Percentiles rank a stretch among this genome's conserved stretches.
phyloP scores from a whole-genome alignment of 129 eudicot species.

The Centella asiatica region DNA sequence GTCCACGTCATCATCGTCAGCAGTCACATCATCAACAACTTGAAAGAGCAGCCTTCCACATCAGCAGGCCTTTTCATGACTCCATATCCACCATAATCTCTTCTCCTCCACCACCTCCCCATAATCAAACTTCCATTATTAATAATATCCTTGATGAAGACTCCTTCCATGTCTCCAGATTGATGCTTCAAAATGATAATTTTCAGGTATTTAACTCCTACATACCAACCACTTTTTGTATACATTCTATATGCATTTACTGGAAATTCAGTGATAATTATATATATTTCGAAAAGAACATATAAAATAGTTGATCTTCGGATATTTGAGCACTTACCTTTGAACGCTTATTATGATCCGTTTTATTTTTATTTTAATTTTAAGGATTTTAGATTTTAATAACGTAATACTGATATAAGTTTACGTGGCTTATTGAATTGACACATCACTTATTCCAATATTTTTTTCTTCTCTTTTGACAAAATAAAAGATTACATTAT shows the following conservation, averaged over 20 bases:
- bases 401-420: too few species aligned
- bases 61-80: conserved; percentile 65
- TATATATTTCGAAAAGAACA: too few species aligned
- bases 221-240: background rate
- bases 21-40: conserved; percentile 43
- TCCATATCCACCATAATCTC: conserved; percentile 51
- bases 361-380: too few species aligned
- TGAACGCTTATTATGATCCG: too few species aligned
- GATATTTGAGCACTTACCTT: too few species aligned
- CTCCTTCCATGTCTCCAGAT: conserved; percentile 74
- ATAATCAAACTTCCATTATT: conserved; percentile 58
- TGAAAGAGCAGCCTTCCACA: conserved; percentile 49
- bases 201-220: conserved; percentile 52
- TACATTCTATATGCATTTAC: background rate
- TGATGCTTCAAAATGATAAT: conserved; percentile 52
- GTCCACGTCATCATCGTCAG: conserved; percentile 32
- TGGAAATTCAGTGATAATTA: too few species aligned
- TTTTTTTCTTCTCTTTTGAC: too few species aligned
- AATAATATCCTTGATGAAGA: conserved; percentile 55
- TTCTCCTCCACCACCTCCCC: conserved; percentile 55
- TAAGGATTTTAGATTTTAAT: too few species aligned
- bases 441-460: too few species aligned
- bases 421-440: too few species aligned
- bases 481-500: too few species aligned
- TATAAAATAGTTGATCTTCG: too few species aligned